Base-by-base conservation (phyloP, 257 asterid genomes). In the Galeopsis tetrahit region DNA sequence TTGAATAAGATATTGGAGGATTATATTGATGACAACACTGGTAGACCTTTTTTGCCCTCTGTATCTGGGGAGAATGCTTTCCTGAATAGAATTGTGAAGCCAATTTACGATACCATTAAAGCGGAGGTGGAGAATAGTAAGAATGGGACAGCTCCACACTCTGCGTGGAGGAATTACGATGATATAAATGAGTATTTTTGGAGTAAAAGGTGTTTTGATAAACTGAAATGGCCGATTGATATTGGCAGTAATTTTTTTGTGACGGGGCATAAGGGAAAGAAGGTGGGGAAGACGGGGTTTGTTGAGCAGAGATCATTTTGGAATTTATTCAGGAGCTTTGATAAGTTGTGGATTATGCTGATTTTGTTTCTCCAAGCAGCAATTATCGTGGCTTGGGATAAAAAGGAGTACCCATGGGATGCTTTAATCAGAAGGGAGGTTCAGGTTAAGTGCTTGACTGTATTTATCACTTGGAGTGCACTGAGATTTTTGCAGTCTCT, bases 121-220 rank as follows among this genome's bases (percentile, higher is more conserved):
- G 96, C 87, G 0, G 99, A 95, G 88, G 96, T 86, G 15, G 93
- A 80, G 11, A 92, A 90, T 71, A 95, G 96, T 85, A 84, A 65
- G 82, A 92, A 90, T 68, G 99, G 97, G 77, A 88, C 99, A 4
- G 97, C 99, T 10, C 96, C 99, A 6, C 99, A 95, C 74, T 83
- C 98, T 42, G 98, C 96, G 0, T 95, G 99, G 99, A 76, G 99
- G 82, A 95, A 95, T 75, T 95, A 95, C 44, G 99, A 95, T 61
- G 99, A 95, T 74, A 84, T 95, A 58, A 95, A 95, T 60, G 99
- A 95, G 83, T 95, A 95, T 64, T 95, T 95, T 74, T 95, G 99
- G 99, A 95, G 87, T 80, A 87, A 82, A 83, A 82, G 99, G 85
- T 95, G 99, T 79, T 85, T 95, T 71, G 93, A 91, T 76, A 95